These are phyloP conservation scores for Tetracentron sinense DNA, from an alignment of 164 flowering plant genomes.

Conservation along the genomic window DNA sequence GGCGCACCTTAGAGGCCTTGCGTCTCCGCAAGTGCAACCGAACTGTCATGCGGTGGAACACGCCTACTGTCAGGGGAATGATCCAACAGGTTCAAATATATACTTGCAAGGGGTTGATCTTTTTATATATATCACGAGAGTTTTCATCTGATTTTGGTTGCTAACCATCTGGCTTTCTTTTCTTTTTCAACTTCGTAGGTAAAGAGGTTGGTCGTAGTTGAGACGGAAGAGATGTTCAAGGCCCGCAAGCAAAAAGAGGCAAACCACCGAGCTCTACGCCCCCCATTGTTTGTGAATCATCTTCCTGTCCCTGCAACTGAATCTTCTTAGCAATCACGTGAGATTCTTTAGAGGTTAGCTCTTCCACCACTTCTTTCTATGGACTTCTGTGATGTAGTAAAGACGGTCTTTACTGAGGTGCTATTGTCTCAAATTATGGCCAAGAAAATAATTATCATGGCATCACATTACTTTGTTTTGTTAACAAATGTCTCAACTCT, in stretches of 20 bases:
- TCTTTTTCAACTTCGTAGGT: conserved; percentile 38
- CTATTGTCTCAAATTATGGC: neutral
- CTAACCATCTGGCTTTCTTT: neutral
- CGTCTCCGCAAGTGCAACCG: conserved; percentile 75
- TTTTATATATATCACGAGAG: neutral
- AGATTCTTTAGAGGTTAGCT: conserved; percentile 17
- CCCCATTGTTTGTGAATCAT: conserved; percentile 71
- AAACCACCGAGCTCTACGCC: conserved; percentile 65
- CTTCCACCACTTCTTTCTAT: conserved; percentile 1
- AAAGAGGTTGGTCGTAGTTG: conserved; percentile 81
- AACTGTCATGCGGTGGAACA: conserved; percentile 82
- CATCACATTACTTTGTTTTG: too few relatives aligned
- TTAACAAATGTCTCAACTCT: too few relatives aligned
- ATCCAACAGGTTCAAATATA: conserved; percentile 66
- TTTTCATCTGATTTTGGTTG: neutral
- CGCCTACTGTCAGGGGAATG: conserved; percentile 93
- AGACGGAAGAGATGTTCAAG: conserved; percentile 88
- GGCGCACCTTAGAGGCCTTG: conserved; percentile 80
- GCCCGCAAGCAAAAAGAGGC: conserved; percentile 63
- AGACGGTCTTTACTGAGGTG: neutral
- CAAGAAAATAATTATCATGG: too few relatives aligned
- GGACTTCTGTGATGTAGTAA: neutral
- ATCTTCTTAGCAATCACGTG: conserved; percentile 27
- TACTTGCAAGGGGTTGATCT: neutral
- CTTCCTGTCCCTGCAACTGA: conserved; percentile 26